A percentile compares a stretch with the other conserved stretches of the same genome.
Evolutionary conservation across 179 eudicot genomes (phyloP).

Genomic region (Kewa caespitosa): DNA sequence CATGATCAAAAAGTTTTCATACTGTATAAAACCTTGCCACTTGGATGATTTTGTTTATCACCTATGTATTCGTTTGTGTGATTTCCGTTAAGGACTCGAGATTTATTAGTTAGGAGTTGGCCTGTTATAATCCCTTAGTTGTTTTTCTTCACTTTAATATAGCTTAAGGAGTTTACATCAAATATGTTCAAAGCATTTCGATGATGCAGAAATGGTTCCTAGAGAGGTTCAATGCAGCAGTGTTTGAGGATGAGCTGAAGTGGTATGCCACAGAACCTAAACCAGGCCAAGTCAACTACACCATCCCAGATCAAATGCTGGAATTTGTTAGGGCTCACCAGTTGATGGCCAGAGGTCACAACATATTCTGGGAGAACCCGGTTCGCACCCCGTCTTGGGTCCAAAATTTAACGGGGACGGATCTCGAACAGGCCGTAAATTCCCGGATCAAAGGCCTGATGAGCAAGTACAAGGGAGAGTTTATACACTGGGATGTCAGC

Average conservation of each 20-base stretch:
- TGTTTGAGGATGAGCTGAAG: conserved; percentile 81
- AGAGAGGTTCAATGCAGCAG: conserved; percentile 76
- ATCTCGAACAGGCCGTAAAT: conserved; percentile 49
- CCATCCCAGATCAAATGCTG: conserved; percentile 68
- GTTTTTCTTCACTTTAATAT: too few species aligned
- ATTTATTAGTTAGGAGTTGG: too few species aligned
- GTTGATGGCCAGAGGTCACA: conserved; percentile 69
- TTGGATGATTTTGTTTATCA: too few species aligned
- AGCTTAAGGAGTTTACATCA: too few species aligned
- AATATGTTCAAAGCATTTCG: too few species aligned
- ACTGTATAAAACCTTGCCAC: too few species aligned
- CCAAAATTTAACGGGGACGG: conserved; percentile 49
- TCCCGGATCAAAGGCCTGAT: conserved; percentile 58
- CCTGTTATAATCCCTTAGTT: too few species aligned
- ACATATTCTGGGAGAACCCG: conserved; percentile 89
- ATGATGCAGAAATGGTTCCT: conserved; percentile 67
- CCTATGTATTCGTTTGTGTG: too few species aligned
- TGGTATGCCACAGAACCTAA: conserved; percentile 71
- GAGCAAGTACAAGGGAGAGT: conserved; percentile 61
- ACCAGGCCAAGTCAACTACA: conserved; percentile 60
- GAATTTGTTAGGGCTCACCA: conserved; percentile 58
- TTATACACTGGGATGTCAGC: conserved; percentile 86
- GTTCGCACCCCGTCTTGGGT: conserved; percentile 62
- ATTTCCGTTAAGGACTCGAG: too few species aligned
- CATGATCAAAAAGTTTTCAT: too few species aligned